Evolutionary conservation across 2,329 filamentous ascomycete species (phyloP).

Genomic region (Verruconis gallopava): DNA sequence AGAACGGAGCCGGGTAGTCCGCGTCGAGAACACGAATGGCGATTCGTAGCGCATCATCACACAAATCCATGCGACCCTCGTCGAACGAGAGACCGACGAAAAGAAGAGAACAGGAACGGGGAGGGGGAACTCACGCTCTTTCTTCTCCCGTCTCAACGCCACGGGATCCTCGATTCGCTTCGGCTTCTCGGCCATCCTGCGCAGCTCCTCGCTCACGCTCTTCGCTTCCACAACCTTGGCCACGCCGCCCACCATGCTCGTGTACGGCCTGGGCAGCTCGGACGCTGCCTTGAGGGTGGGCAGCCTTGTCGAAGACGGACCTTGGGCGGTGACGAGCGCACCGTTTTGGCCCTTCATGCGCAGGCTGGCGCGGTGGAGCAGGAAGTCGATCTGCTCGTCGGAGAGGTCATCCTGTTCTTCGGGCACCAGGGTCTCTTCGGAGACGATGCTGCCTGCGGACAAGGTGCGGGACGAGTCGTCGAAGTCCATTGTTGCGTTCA

Average conservation of each 20-base stretch:
- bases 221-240: constrained; percentile 4
- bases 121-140: constrained; percentile 8
- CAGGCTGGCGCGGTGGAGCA: constrained; percentile 5
- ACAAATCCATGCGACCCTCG: constrained; percentile 16
- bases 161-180: constrained; percentile 42
- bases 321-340: background rate
- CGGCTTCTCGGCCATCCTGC: constrained; percentile 33
- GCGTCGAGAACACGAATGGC: constrained; percentile 48
- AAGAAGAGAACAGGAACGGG: too few relatives aligned
- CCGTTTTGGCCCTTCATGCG: constrained; percentile 3
- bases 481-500: too few relatives aligned
- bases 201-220: constrained; percentile 23
- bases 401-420: constrained; percentile 8
- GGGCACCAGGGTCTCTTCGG: constrained; percentile 2
- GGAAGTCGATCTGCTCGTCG: constrained; percentile 6
- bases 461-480: constrained; percentile 8
- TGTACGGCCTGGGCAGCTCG: constrained; percentile 7
- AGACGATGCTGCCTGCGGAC: constrained; percentile 5
- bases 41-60: too few relatives aligned
- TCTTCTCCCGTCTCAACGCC: constrained; percentile 25
- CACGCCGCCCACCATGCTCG: background rate
- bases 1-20: constrained; percentile 63
- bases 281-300: constrained; percentile 3
- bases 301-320: background rate
- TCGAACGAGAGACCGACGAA: constrained; percentile 15